Percentiles rank a stretch among this genome's conserved stretches.
Evolutionary conservation across 441 rosid species (phyloP).

Genomic region (Gossypium davidsonii): DNA sequence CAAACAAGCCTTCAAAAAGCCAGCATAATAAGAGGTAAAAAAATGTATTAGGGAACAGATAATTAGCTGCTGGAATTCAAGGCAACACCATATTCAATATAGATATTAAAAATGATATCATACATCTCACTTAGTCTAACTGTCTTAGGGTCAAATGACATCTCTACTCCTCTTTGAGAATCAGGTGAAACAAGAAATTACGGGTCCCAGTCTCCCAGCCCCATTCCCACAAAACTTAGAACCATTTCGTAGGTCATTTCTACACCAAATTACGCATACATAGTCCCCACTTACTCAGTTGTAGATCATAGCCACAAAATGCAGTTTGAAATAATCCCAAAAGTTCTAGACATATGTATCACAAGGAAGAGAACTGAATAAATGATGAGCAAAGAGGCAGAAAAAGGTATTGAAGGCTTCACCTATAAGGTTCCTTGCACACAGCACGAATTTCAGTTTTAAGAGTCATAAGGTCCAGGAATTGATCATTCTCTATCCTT

Average conservation of each 20-base stretch:
- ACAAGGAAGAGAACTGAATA: conserved; percentile 5
- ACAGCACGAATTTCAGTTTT: conserved; percentile 72
- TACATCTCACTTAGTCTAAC: not conserved
- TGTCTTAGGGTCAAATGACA: not conserved
- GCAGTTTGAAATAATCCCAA: not conserved
- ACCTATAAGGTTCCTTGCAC: conserved; percentile 97
- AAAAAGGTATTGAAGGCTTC: conserved; percentile 20
- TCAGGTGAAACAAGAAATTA: not conserved
- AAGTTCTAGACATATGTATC: not conserved
- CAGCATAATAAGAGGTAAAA: not conserved
- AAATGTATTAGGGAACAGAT: not conserved
- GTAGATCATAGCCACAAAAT: not conserved
- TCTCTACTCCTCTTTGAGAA: not conserved
- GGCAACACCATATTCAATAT: not conserved
- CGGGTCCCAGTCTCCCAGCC: not conserved
- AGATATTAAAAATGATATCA: not conserved
- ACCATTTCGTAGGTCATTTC: not conserved
- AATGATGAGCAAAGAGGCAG: conserved; percentile 13
- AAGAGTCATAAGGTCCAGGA: conserved; percentile 82
- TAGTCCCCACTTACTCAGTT: not conserved
- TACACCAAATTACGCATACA: not conserved
- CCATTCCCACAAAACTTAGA: not conserved
- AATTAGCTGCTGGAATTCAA: not conserved
- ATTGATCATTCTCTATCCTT: conserved; percentile 91
- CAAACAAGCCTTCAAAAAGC: not conserved